A percentile compares a stretch with the other conserved stretches of the same genome.
phyloP scores from a whole-genome alignment of 257 asterid species.

The Nicotiana obtusifolia region DNA sequence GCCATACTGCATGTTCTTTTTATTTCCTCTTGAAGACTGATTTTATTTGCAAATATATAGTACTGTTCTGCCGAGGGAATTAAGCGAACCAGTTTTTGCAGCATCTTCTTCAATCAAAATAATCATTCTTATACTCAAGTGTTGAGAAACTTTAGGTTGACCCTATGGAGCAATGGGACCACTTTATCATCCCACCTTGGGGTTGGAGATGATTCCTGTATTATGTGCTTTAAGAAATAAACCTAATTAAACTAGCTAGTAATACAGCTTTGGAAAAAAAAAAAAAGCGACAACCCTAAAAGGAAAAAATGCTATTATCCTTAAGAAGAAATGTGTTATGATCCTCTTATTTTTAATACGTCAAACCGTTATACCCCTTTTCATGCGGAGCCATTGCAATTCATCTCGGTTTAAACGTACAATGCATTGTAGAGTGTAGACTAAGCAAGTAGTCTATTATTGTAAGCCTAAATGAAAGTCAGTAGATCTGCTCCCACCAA shows the following conservation, averaged over 20 bases:
- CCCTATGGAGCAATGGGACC: conserved; percentile 8
- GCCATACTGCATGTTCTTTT: neutral
- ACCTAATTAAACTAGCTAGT: neutral
- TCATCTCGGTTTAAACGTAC: neutral
- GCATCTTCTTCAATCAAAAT: neutral
- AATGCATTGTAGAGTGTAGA: neutral
- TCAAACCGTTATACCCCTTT: neutral
- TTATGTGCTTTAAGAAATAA: neutral
- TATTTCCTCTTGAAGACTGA: neutral
- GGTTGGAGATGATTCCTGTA: neutral
- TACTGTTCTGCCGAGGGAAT: neutral
- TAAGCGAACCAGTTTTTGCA: neutral
- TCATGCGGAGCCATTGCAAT: neutral
- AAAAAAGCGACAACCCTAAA: neutral
- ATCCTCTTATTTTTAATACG: neutral
- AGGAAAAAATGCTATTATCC: neutral
- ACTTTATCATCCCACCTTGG: neutral
- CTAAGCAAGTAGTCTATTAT: neutral
- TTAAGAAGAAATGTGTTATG: neutral
- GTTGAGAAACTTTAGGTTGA: conserved; percentile 11
- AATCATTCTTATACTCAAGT: conserved; percentile 8
- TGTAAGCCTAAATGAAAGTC: neutral
- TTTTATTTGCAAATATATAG: neutral
- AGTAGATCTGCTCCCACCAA: neutral
- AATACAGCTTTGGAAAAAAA: neutral